Conservation (phyloP, 495 filamentous ascomycete genomes). For the Podospora bellae-mahoneyi region DNA sequence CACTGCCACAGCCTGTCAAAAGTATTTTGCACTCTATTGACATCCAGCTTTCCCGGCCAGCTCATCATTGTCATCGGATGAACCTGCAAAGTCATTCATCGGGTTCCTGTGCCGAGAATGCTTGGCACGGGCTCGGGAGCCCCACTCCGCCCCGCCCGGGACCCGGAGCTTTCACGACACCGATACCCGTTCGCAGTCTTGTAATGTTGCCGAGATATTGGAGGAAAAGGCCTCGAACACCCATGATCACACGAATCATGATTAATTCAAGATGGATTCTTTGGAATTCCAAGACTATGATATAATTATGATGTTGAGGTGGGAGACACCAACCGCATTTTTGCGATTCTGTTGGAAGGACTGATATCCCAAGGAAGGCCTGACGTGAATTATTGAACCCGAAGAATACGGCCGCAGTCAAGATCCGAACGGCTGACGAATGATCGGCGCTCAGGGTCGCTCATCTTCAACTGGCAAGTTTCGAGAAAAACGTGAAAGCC, state of each 20-base stretch:
- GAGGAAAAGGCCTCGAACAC: neutral
- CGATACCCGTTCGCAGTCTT: neutral
- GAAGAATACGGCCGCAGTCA: neutral
- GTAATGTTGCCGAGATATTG: neutral
- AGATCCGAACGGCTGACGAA: neutral
- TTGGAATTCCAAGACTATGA: neutral
- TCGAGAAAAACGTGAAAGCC: neutral
- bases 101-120: neutral
- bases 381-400: neutral
- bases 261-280: neutral
- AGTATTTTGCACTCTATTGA: neutral
- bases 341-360: neutral
- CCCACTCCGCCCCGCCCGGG: neutral
- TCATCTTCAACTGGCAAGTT: neutral
- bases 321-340: neutral
- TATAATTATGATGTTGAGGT: neutral
- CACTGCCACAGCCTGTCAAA: no score
- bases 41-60: neutral
- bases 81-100: neutral
- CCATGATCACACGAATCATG: neutral
- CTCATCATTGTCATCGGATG: neutral
- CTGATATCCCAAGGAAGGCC: neutral
- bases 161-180: neutral
- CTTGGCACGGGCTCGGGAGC: neutral
- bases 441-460: neutral